Evolutionary conservation across 1,139 yeast species (phyloP), one percentile per base, ranked within the genome.

Genomic region (Magnusiomyces ingens): DNA sequence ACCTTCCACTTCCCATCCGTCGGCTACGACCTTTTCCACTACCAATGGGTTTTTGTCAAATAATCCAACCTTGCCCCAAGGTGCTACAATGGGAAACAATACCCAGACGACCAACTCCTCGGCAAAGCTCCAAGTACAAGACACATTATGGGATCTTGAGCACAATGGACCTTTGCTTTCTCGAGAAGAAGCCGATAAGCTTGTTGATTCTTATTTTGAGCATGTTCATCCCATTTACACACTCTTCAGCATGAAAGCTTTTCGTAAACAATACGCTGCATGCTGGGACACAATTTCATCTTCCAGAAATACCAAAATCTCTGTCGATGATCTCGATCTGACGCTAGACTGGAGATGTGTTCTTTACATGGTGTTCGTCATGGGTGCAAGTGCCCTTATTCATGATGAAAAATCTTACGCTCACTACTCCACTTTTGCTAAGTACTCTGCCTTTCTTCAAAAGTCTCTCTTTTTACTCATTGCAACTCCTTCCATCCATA

Each of bases 311-410:
- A 18, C n/a, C 12, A 35, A 18, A 10, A n/a, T 35, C 22, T 32
- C 35, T 29, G 22, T 21, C 10, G 18, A 21, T n/a, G 48, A 45
- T 15, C n/a, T 22, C 17, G 26, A 35, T 26, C 41, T 48, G 1
- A 48, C 47, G 17, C 49, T 54, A 18, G 57, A 54, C 38, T 52
- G 54, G 51, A 22, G 57, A 35, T 54, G 57, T 36, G 52, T 54
- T 29, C 46, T 54, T 15, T 54, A 54, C 37, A 54, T 54, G 57
- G 55, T 54, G 11, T 46, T 49, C 21, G 57, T 52, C 19, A 54
- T 52, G 51, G 57, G 57, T 32, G 43, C 57, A 3, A 50, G 57
- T 1, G 45, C 57, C 2, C 44, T 54, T n/a, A 52, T 52, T 29
- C 50, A 45, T 13, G 51, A 50, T 32, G 52, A 54, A 35, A 51